A percentile compares a stretch with the other conserved stretches of the same genome.
Evolutionary conservation across 1,139 yeast species (phyloP).

Genomic region (Cylindricascospora bacillispora): DNA sequence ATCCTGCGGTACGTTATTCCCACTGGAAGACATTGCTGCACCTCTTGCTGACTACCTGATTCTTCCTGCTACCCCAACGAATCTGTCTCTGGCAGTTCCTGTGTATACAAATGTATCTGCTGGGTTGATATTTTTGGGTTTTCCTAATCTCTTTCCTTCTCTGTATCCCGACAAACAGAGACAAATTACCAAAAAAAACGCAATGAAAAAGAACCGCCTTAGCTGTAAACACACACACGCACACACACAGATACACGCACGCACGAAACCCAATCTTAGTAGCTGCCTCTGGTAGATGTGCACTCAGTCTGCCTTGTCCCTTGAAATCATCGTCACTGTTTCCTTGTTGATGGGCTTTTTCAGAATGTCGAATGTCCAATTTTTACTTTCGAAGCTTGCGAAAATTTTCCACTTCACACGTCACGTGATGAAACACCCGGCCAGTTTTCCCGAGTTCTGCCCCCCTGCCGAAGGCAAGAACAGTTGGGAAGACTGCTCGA

Average conservation of each 20-base stretch:
- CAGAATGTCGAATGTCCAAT: too few species aligned
- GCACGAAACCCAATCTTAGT: too few species aligned
- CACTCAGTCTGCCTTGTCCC: too few species aligned
- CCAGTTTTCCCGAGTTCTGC: constrained; percentile 1
- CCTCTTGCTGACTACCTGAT: not conserved
- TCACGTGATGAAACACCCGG: too few species aligned
- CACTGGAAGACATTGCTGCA: constrained; percentile 1
- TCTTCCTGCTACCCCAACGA: not conserved
- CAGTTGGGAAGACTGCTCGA: constrained; percentile 9
- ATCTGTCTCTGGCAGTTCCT: not conserved
- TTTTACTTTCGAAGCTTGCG: too few species aligned
- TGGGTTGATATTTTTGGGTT: not conserved
- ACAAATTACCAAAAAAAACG: constrained; percentile 4
- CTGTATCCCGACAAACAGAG: not conserved
- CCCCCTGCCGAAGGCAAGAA: not conserved
- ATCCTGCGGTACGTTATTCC: not conserved
- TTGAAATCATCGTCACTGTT: too few species aligned
- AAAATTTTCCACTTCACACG: too few species aligned
- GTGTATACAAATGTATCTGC: not conserved
- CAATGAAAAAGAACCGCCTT: constrained; percentile 1
- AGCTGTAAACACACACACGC: too few species aligned
- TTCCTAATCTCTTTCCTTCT: not conserved
- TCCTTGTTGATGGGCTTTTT: too few species aligned
- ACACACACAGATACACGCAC: too few species aligned
- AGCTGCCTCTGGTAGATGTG: too few species aligned